These are phyloP conservation scores for Climacium dendroides DNA, from an alignment of 225 moss, liverwort and hornwort genomes.

Conservation along the genomic window DNA sequence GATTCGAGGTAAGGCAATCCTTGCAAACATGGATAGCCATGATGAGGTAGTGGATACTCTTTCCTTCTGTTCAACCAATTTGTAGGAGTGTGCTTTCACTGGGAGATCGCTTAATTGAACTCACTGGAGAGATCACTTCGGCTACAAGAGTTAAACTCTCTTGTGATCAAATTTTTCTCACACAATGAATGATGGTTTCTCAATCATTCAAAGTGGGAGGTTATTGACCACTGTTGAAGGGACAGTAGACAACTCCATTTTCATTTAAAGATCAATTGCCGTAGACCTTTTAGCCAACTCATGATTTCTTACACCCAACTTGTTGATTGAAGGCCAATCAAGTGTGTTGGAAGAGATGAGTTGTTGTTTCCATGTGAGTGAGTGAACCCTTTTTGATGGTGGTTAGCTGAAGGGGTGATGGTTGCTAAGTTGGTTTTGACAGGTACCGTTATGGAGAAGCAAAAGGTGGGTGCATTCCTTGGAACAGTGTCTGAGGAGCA, in stretches of 20 bases:
- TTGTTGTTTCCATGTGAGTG: neutral
- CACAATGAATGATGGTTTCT: neutral
- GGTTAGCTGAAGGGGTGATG: constrained; percentile 2
- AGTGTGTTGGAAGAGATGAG: neutral
- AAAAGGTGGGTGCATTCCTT: constrained; percentile 35
- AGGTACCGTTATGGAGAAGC: constrained; percentile 53
- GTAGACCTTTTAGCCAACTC: neutral
- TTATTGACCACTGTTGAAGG: neutral
- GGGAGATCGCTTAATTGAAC: neutral
- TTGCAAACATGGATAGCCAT: neutral
- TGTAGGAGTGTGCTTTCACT: neutral
- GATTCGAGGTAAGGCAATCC: constrained; percentile 28
- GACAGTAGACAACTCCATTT: neutral
- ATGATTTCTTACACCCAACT: neutral
- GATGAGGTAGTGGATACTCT: neutral
- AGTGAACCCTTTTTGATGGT: neutral
- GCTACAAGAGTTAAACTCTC: neutral
- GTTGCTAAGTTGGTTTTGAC: constrained; percentile 1
- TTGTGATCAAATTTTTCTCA: neutral
- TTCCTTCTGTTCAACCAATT: neutral
- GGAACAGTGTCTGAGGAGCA: constrained; percentile 29
- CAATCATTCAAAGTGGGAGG: neutral
- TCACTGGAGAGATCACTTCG: neutral
- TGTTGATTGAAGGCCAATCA: neutral
- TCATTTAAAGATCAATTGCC: neutral